Percentiles rank a stretch among this genome's conserved stretches.
phyloP scores from a whole-genome alignment of 169 alveolate genomes.

The Eimeria sp. region DNA sequence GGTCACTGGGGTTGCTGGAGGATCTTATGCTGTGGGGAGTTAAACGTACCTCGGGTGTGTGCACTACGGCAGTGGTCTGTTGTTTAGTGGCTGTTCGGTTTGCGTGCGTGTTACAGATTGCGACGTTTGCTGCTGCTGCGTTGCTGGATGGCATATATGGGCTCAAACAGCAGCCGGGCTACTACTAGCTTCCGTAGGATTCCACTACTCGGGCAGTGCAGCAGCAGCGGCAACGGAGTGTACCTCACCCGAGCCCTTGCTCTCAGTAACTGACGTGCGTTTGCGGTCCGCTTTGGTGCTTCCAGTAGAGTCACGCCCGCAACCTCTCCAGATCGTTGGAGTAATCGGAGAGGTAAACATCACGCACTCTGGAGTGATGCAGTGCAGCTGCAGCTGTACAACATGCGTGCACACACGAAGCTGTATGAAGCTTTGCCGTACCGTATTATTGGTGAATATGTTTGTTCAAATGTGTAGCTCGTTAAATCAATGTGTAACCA shows the following conservation, averaged over 20 bases:
- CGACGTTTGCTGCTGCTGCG: conserved; percentile 68
- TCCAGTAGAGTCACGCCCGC: conserved; percentile 75
- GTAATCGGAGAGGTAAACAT: conserved; percentile 49
- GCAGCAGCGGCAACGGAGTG: neutral
- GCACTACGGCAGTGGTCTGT: neutral
- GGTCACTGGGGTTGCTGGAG: neutral
- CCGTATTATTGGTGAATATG: neutral
- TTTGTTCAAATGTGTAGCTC: neutral
- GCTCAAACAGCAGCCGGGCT: conserved; percentile 57
- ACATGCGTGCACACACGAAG: neutral
- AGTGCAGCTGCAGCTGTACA: neutral
- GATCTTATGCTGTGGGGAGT: neutral
- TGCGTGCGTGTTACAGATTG: conserved; percentile 7
- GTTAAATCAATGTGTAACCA: neutral
- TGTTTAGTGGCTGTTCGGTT: neutral
- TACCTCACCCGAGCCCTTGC: neutral
- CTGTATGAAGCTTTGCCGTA: neutral
- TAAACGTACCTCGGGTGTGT: neutral
- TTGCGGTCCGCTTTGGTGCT: conserved; percentile 67
- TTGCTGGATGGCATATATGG: conserved; percentile 58
- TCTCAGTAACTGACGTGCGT: conserved; percentile 53
- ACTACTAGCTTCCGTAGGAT: conserved; percentile 27
- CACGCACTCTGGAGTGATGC: neutral
- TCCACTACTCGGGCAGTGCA: conserved; percentile 52
- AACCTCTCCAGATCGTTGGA: conserved; percentile 74